phyloP scores from a whole-genome alignment of 2,329 filamentous ascomycete species.

The Xylaria sp. region DNA sequence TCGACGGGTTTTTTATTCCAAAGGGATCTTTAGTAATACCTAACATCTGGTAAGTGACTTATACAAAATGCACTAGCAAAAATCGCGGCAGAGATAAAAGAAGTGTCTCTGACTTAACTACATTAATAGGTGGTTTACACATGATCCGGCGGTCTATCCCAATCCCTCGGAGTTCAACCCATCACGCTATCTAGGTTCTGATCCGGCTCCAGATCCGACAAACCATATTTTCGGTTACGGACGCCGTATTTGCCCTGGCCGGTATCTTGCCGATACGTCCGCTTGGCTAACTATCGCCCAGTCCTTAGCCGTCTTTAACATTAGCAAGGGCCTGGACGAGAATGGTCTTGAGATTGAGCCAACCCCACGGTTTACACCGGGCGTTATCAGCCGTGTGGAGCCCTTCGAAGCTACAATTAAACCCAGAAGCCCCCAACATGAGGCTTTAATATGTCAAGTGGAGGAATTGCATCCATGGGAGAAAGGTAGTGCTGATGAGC shows the following conservation, averaged over 20 bases:
- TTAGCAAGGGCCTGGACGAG: slow-evolving; percentile 52
- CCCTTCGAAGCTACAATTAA: slow-evolving; percentile 41
- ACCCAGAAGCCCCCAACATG: slow-evolving; percentile 43
- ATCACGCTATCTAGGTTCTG: slow-evolving; percentile 48
- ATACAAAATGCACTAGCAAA: not conserved
- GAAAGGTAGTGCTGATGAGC: slow-evolving; percentile 26
- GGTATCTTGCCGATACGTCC: slow-evolving; percentile 46
- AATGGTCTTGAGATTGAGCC: slow-evolving; percentile 49
- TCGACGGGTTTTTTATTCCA: slow-evolving; percentile 36
- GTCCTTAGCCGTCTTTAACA: slow-evolving; percentile 57
- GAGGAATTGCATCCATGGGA: slow-evolving; percentile 36
- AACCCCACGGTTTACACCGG: slow-evolving; percentile 30
- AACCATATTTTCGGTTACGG: slow-evolving; percentile 50
- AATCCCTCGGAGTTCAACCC: slow-evolving; percentile 50
- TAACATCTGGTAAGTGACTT: slow-evolving; percentile 25
- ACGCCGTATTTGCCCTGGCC: slow-evolving; percentile 50
- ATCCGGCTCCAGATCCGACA: slow-evolving; percentile 46
- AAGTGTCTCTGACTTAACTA: not conserved
- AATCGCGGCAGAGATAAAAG: not conserved
- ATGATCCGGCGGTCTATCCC: slow-evolving; percentile 74
- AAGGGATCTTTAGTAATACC: slow-evolving; percentile 33
- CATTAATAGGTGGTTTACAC: slow-evolving; percentile 54
- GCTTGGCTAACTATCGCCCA: slow-evolving; percentile 53
- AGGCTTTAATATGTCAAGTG: slow-evolving; percentile 39
- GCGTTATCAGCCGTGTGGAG: slow-evolving; percentile 42